Percentiles rank a stretch among this genome's conserved stretches.
phyloP scores from a whole-genome alignment of 257 asterid species.

The Datura wrightii region DNA sequence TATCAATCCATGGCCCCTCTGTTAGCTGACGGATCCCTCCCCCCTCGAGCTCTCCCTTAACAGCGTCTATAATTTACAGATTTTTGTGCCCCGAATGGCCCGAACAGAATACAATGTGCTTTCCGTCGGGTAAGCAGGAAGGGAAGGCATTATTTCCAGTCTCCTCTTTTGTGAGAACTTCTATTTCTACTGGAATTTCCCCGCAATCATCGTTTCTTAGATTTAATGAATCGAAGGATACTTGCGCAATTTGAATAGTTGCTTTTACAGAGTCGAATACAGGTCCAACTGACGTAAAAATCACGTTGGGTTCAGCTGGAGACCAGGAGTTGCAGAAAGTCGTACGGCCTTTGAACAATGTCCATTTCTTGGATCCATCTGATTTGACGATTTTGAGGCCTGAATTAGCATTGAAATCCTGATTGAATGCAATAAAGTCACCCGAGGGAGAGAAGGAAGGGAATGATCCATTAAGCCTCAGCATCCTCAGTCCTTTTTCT shows the following conservation, averaged over 20 bases:
- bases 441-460: constrained; percentile 79
- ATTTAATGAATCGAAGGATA: constrained; percentile 52
- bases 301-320: constrained; percentile 63
- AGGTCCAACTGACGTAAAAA: constrained; percentile 77
- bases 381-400: constrained; percentile 65
- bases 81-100: constrained; percentile 84
- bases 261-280: constrained; percentile 56
- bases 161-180: constrained; percentile 64
- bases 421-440: constrained; percentile 59
- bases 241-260: constrained; percentile 74
- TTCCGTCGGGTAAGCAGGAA: constrained; percentile 82
- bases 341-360: constrained; percentile 51
- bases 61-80: constrained; percentile 68
- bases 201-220: constrained; percentile 40
- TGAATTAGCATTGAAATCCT: constrained; percentile 46
- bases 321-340: constrained; percentile 73
- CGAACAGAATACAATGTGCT: constrained; percentile 68
- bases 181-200: constrained; percentile 49
- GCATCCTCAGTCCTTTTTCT: constrained; percentile 52
- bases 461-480: constrained; percentile 69
- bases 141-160: constrained; percentile 90
- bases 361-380: constrained; percentile 77
- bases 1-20: constrained; percentile 81
- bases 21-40: constrained; percentile 66
- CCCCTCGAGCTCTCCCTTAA: constrained; percentile 62